Conservation (phyloP, 345 rosid species). For the Lepidium aucheri region DNA sequence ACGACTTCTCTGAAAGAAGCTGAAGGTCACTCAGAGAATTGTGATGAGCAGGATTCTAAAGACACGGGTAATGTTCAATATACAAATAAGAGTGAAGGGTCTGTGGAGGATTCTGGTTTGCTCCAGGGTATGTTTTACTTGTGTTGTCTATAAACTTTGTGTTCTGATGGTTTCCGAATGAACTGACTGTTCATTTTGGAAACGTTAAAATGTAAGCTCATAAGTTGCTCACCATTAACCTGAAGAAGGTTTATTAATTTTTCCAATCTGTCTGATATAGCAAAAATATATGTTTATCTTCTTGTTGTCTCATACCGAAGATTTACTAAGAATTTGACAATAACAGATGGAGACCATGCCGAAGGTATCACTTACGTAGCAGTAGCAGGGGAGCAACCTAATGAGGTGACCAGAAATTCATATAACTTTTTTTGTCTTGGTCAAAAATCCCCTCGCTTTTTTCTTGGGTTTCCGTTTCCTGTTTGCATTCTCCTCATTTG, state of each 20-base stretch:
- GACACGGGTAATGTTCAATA: constrained; percentile 18
- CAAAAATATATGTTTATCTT: neutral
- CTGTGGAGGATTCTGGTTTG: constrained; percentile 24
- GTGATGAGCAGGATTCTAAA: constrained; percentile 22
- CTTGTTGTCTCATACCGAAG: neutral
- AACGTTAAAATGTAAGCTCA: neutral
- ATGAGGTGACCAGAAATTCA: constrained; percentile 40
- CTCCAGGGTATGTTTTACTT: constrained; percentile 34
- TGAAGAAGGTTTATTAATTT: neutral
- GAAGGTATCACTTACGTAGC: constrained; percentile 51
- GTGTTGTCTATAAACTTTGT: neutral
- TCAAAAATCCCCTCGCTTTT: neutral
- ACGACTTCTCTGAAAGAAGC: constrained; percentile 21
- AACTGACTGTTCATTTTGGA: neutral
- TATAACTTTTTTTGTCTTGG: neutral
- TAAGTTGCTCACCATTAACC: neutral
- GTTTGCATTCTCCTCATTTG: constrained; percentile 13
- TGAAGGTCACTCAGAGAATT: constrained; percentile 7
- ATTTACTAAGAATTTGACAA: constrained; percentile 4
- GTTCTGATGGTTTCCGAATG: neutral
- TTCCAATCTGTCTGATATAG: neutral
- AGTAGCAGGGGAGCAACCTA: constrained; percentile 66
- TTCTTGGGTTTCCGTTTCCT: neutral
- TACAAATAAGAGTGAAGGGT: constrained; percentile 19
- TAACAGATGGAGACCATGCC: constrained; percentile 31